These are phyloP conservation scores for Triticum turgidum DNA, from an alignment of 176 grass and related monocot species.

Conservation along the genomic window DNA sequence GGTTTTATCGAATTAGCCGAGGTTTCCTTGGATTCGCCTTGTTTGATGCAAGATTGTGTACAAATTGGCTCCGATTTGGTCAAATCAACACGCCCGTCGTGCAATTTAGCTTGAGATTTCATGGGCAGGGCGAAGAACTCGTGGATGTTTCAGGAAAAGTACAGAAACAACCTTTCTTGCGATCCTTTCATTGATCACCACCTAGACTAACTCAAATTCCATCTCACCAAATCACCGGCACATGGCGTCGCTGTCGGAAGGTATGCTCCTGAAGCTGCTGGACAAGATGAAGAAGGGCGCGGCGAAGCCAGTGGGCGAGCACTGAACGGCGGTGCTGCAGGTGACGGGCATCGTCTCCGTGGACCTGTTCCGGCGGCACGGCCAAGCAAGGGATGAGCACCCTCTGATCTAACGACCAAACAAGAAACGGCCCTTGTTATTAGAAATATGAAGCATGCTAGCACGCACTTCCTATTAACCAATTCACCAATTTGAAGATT, in stretches of 20 bases:
- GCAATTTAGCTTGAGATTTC: too few relatives aligned
- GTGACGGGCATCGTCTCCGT: conserved; percentile 84
- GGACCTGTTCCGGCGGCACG: conserved; percentile 51
- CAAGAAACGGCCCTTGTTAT: background rate
- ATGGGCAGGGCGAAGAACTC: too few relatives aligned
- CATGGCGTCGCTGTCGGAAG: conserved; percentile 68
- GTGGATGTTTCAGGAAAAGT: too few relatives aligned
- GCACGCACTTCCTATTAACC: background rate
- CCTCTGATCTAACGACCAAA: background rate
- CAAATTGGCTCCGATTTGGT: too few relatives aligned
- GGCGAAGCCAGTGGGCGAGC: conserved; percentile 57
- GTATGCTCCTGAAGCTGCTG: conserved; percentile 67
- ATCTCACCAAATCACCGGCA: background rate
- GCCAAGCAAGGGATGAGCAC: background rate
- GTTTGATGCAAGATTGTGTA: too few relatives aligned
- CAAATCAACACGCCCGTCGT: too few relatives aligned
- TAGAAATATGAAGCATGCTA: background rate
- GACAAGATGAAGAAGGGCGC: conserved; percentile 56
- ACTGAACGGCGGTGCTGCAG: conserved; percentile 68
- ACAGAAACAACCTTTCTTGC: background rate
- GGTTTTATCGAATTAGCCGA: too few relatives aligned
- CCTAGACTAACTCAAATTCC: background rate
- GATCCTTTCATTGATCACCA: background rate
- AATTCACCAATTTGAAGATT: too few relatives aligned
- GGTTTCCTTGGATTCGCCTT: too few relatives aligned